phyloP scores from a whole-genome alignment of 805 yeast genomes.

The Saccharomycopsis schoenii region DNA sequence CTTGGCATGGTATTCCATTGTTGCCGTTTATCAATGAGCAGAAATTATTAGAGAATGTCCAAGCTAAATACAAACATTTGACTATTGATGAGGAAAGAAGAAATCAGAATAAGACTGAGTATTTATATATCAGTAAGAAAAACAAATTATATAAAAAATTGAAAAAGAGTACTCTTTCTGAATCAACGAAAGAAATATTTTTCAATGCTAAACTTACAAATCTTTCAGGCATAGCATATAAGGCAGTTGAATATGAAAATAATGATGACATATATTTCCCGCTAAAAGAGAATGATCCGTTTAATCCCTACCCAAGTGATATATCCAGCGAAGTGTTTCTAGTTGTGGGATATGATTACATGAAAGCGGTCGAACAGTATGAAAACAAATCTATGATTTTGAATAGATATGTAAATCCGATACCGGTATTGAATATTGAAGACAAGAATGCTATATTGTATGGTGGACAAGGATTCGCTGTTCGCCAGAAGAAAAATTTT shows the following conservation, averaged over 20 bases:
- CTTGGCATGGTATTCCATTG: conserved; percentile 91
- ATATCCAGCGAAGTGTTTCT: conserved; percentile 31
- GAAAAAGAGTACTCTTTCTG: conserved; percentile 25
- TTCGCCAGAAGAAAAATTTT: conserved; percentile 23
- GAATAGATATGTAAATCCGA: conserved; percentile 64
- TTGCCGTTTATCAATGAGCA: conserved; percentile 84
- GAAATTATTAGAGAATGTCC: conserved; percentile 59
- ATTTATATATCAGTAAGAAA: conserved; percentile 54
- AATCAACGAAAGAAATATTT: conserved; percentile 22
- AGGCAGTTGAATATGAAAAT: conserved; percentile 28
- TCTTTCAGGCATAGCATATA: conserved; percentile 25
- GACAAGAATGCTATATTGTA: conserved; percentile 56
- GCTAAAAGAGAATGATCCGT: conserved; percentile 28
- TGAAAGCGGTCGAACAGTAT: conserved; percentile 44
- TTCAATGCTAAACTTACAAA: conserved; percentile 23
- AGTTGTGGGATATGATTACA: conserved; percentile 28
- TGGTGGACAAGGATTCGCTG: conserved; percentile 28
- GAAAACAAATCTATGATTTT: conserved; percentile 67
- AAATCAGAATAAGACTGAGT: conserved; percentile 62
- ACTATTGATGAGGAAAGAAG: conserved; percentile 60
- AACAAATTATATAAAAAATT: conserved; percentile 35
- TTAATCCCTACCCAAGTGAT: conserved; percentile 33
- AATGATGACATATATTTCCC: conserved; percentile 34
- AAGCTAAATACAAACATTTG: conserved; percentile 49
- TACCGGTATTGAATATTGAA: conserved; percentile 49